A percentile compares a stretch with the other conserved stretches of the same genome.
These are phyloP conservation scores for Ophiobolus disseminans DNA, from an alignment of 2,329 filamentous ascomycete genomes.

Conservation along the genomic window DNA sequence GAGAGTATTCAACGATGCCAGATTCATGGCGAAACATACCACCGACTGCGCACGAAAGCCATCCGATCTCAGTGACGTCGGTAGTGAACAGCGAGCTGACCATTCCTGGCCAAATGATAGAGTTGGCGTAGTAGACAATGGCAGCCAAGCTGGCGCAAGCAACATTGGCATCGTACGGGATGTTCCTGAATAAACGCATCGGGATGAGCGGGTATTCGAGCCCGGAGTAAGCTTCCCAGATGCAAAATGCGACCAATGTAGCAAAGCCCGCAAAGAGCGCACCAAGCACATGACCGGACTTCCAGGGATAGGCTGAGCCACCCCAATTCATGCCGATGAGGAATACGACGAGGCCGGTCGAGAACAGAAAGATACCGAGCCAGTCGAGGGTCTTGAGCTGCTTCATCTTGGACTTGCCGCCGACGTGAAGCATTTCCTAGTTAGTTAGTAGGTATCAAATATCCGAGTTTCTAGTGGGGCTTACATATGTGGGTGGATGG, in stretches of 20 bases:
- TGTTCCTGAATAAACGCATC: constrained; percentile 47
- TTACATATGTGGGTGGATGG: constrained; percentile 42
- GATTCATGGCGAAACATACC: background rate
- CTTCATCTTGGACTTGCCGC: constrained; percentile 44
- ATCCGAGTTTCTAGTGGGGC: background rate
- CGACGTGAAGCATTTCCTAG: constrained; percentile 45
- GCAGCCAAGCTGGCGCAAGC: constrained; percentile 42
- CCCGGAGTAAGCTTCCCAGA: constrained; percentile 37
- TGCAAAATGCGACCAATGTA: constrained; percentile 40
- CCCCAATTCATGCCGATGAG: constrained; percentile 57
- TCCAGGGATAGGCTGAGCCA: constrained; percentile 47
- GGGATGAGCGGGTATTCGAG: constrained; percentile 48
- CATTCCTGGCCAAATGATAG: constrained; percentile 43
- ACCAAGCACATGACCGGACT: constrained; percentile 43
- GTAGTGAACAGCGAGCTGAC: constrained; percentile 37
- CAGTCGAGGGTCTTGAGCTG: constrained; percentile 54
- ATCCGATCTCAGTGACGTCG: constrained; percentile 35
- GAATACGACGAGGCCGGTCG: constrained; percentile 54
- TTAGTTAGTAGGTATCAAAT: background rate
- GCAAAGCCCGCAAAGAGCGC: constrained; percentile 43
- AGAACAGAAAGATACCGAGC: constrained; percentile 56
- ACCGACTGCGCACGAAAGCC: constrained; percentile 38
- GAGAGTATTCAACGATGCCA: background rate
- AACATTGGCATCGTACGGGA: constrained; percentile 41
- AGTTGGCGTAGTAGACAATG: constrained; percentile 45